phyloP scores from a whole-genome alignment of 345 rosid species.

The Corchorus capsularis region DNA sequence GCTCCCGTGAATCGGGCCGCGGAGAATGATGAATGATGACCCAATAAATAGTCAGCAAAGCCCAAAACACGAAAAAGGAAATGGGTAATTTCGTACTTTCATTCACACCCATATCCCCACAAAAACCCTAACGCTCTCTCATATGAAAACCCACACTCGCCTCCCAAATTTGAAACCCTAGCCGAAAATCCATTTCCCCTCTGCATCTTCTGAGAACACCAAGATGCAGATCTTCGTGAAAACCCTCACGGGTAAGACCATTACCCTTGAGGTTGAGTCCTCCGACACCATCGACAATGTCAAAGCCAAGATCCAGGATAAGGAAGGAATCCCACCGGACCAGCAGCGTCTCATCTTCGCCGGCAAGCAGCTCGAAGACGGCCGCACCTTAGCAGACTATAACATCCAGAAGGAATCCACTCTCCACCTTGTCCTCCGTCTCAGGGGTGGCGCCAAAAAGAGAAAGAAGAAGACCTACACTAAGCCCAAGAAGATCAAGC shows the following conservation, averaged over 20 bases:
- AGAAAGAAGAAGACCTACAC: slow-evolving; percentile 80
- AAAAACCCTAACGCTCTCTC: neutral
- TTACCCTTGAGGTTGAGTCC: slow-evolving; percentile 69
- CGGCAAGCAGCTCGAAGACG: slow-evolving; percentile 71
- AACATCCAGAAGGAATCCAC: slow-evolving; percentile 63
- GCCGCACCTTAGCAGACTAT: slow-evolving; percentile 54
- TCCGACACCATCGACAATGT: slow-evolving; percentile 73
- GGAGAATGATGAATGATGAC: neutral
- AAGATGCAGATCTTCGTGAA: slow-evolving; percentile 82
- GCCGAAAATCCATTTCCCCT: neutral
- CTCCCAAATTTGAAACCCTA: slow-evolving; percentile 2
- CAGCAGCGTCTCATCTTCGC: slow-evolving; percentile 75
- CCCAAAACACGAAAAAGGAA: neutral
- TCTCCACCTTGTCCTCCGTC: slow-evolving; percentile 54
- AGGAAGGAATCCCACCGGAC: slow-evolving; percentile 67
- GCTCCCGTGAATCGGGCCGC: neutral
- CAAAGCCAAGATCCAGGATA: slow-evolving; percentile 74
- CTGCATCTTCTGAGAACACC: neutral
- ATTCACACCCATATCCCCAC: neutral
- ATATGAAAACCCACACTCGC: too few species aligned
- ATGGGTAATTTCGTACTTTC: slow-evolving; percentile 6
- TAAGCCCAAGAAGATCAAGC: slow-evolving; percentile 75
- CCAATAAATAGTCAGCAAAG: neutral
- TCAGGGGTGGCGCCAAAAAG: slow-evolving; percentile 59
- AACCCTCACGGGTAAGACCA: slow-evolving; percentile 79